Evolutionary conservation across 768 basidiomycete genomes (phyloP).

Genomic region (Trametes gibbosa): DNA sequence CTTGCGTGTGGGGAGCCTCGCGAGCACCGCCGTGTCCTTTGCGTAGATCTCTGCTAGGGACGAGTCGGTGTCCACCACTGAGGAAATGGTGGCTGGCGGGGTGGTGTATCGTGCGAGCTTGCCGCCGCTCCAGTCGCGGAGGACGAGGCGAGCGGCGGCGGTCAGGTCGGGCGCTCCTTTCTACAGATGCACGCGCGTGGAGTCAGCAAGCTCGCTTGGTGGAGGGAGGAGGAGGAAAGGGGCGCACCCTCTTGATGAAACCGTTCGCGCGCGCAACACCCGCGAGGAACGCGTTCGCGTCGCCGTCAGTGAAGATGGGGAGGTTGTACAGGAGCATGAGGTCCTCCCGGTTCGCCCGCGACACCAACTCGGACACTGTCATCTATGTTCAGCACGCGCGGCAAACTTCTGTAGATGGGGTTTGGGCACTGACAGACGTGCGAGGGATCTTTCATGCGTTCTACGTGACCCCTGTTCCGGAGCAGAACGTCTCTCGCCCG

Average conservation of each 20-base stretch:
- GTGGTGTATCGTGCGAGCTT: slow-evolving; percentile 71
- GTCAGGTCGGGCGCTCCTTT: slow-evolving; percentile 69
- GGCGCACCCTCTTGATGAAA: slow-evolving; percentile 71
- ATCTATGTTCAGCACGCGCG: background rate
- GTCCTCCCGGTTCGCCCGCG: slow-evolving; percentile 70
- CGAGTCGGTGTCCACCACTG: slow-evolving; percentile 12
- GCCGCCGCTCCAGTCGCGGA: slow-evolving; percentile 82
- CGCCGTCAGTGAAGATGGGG: slow-evolving; percentile 71
- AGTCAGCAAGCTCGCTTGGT: too few species aligned
- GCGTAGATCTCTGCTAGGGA: slow-evolving; percentile 36
- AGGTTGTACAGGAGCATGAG: slow-evolving; percentile 87
- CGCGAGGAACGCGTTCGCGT: slow-evolving; percentile 70
- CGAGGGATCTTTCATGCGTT: slow-evolving; percentile 78
- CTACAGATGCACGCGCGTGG: slow-evolving; percentile 34
- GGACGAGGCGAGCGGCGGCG: slow-evolving; percentile 72
- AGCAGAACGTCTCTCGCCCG: slow-evolving; percentile 74
- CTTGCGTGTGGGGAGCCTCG: slow-evolving; percentile 50
- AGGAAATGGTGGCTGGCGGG: slow-evolving; percentile 36
- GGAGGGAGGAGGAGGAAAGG: too few species aligned
- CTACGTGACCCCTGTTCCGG: slow-evolving; percentile 77
- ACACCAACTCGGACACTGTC: slow-evolving; percentile 61
- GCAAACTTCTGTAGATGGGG: background rate
- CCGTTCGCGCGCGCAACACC: slow-evolving; percentile 73
- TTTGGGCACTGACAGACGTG: slow-evolving; percentile 54
- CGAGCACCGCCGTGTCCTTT: slow-evolving; percentile 51